Base-by-base conservation (phyloP, 2,329 filamentous ascomycete genomes). In the Talaromyces funiculosus region DNA sequence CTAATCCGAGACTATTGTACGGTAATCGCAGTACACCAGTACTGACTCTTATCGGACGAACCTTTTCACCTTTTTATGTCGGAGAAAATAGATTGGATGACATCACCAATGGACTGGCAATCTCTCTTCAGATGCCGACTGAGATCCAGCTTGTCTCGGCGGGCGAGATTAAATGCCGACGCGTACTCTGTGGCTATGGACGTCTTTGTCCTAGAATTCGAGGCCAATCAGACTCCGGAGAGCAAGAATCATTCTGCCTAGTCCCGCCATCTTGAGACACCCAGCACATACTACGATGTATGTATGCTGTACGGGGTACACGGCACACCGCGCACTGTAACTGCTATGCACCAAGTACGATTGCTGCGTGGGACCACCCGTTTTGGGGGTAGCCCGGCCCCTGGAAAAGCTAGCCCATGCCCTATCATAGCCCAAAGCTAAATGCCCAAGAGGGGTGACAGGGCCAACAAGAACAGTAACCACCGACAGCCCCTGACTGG, bases 361-460 rank as follows among this genome's bases (percentile, higher is more conserved):
- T 47, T 16, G 22, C 45, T 31, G 45, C n/a, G 29, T 51, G 29
- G 47, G 33, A 49, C 45, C 45, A 49, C 45, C 45, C 26, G 10
- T 49, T 29, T 29, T n/a, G n/a, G 45, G 45, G 45, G n/a, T 9
- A 31, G 20, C 47, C 29, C n/a, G 5, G 9, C 29, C 47, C 29
- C 24, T 51, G 47, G 26, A 35, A 51, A 51, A 33, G n/a, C 35
- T 51, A 51, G 47, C 47, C 47, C 47, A 51, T 26, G 47, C 47
- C 47, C 47, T 35, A 35, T 10, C 29, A 51, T 6, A 22, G n/a
- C 47, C 47, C n/a, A 49, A 49, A 49, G 31, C 24, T 33, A 31
- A 49, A 49, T 20, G 12, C 26, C 24, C 43, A 29, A 47, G 43
- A 24, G 22, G 10, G 16, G 4, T 16, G 16, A 18, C 18, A 43